Percentiles rank a stretch among this genome's conserved stretches.
phyloP scores from a whole-genome alignment of 2,329 filamentous ascomycete genomes.

The Aspergillus puulaauensis region DNA sequence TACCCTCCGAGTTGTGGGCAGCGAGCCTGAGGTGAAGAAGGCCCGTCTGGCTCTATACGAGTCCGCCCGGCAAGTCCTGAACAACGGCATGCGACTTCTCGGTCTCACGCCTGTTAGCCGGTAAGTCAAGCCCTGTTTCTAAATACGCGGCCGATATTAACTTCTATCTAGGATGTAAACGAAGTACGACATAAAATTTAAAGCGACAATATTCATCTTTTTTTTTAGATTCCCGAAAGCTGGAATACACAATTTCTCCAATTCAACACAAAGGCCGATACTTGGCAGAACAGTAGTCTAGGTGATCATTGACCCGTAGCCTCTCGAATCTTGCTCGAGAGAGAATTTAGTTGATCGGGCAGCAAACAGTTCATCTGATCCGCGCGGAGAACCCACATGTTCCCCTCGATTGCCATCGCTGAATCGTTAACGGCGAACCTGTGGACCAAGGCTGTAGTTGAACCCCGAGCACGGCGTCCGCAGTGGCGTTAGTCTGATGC shows the following conservation, averaged over 20 bases:
- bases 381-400: background rate
- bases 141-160: constrained; percentile 8
- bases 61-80: constrained; percentile 61
- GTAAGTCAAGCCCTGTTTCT: constrained; percentile 26
- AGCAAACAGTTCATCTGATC: background rate
- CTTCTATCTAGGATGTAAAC: constrained; percentile 27
- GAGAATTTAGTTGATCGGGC: background rate
- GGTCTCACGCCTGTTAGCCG: constrained; percentile 66
- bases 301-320: too few relatives aligned
- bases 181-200: constrained; percentile 3
- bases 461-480: constrained; percentile 7
- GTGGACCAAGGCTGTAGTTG: background rate
- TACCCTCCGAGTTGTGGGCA: constrained; percentile 61
- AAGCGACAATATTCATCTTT: background rate
- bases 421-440: background rate
- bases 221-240: background rate
- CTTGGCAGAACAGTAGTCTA: background rate
- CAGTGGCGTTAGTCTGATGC: background rate
- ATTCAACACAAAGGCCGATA: background rate
- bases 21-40: constrained; percentile 57
- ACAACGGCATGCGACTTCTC: constrained; percentile 65
- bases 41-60: constrained; percentile 64
- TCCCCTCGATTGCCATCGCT: background rate
- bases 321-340: background rate
- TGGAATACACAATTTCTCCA: constrained; percentile 5